These are phyloP conservation scores for Candida argentea DNA, from an alignment of 805 yeast species.

Conservation along the genomic window DNA sequence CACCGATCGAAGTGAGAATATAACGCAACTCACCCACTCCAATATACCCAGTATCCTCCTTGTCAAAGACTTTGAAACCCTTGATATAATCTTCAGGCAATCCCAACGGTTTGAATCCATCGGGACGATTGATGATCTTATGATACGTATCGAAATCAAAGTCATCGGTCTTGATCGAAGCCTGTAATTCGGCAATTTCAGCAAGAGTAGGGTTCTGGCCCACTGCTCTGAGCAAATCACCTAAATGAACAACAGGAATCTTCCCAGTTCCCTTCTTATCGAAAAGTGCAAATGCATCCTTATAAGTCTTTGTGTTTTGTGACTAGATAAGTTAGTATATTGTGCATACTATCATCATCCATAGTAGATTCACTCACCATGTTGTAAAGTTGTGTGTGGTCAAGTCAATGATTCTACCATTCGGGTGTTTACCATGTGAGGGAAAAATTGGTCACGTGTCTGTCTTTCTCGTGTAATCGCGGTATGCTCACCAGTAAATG, in stretches of 20 bases:
- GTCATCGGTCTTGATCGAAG: conserved; percentile 32
- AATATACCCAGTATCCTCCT: conserved; percentile 89
- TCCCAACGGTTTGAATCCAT: conserved; percentile 80
- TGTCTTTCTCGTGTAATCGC: too few relatives aligned
- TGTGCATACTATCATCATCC: too few relatives aligned
- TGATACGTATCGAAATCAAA: conserved; percentile 72
- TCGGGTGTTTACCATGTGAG: too few relatives aligned
- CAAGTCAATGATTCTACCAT: too few relatives aligned
- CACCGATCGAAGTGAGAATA: conserved; percentile 92
- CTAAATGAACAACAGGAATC: conserved; percentile 74
- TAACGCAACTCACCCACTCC: conserved; percentile 96
- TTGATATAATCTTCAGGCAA: conserved; percentile 87
- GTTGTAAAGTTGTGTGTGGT: too few relatives aligned
- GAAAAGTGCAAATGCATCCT: conserved; percentile 93
- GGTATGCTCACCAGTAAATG: too few relatives aligned
- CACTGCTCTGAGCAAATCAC: conserved; percentile 90
- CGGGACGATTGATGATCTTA: conserved; percentile 72
- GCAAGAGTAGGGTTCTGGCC: conserved; percentile 97
- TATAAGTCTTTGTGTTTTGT: conserved; percentile 41
- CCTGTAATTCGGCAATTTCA: conserved; percentile 51
- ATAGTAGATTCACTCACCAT: too few relatives aligned
- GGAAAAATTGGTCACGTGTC: too few relatives aligned
- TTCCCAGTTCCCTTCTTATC: conserved; percentile 94
- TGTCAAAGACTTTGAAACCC: conserved; percentile 92
- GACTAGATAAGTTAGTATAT: too few relatives aligned